Evolutionary conservation across 257 asterid genomes (phyloP).

Genomic region (Linaria vulgaris): DNA sequence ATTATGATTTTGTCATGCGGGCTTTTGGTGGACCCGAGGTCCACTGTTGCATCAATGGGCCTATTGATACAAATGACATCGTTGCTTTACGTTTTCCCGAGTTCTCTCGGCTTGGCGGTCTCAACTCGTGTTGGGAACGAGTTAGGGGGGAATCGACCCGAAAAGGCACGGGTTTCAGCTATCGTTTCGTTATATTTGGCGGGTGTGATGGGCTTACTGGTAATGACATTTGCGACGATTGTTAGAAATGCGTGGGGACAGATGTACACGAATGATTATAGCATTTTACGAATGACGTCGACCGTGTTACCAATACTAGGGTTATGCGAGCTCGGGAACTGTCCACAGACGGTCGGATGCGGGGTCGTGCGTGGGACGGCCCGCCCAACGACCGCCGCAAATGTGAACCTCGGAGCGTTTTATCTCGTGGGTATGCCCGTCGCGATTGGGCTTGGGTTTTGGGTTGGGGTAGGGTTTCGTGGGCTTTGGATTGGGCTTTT

Average conservation of each 20-base stretch:
- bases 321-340: conserved; percentile 82
- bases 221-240: conserved; percentile 50
- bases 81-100: conserved; percentile 66
- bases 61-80: conserved; percentile 75
- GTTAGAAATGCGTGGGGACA: conserved; percentile 53
- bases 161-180: conserved; percentile 54
- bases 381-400: conserved; percentile 72
- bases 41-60: conserved; percentile 84
- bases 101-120: conserved; percentile 65
- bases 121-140: conserved; percentile 86
- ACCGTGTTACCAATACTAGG: conserved; percentile 72
- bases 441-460: conserved; percentile 66
- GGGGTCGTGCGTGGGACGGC: conserved; percentile 90
- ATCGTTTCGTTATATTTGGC: conserved; percentile 42
- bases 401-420: conserved; percentile 81
- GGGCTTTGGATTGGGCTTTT: conserved; percentile 86
- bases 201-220: conserved; percentile 56
- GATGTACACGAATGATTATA: conserved; percentile 55
- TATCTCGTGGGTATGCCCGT: conserved; percentile 84
- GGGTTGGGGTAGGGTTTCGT: conserved; percentile 53
- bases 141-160: conserved; percentile 72
- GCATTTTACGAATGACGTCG: conserved; percentile 59
- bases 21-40: conserved; percentile 68
- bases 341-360: conserved; percentile 90
- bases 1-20: conserved; percentile 79